phyloP scores from a whole-genome alignment of 2,329 filamentous ascomycete species.

The Coleophoma cylindrospora region DNA sequence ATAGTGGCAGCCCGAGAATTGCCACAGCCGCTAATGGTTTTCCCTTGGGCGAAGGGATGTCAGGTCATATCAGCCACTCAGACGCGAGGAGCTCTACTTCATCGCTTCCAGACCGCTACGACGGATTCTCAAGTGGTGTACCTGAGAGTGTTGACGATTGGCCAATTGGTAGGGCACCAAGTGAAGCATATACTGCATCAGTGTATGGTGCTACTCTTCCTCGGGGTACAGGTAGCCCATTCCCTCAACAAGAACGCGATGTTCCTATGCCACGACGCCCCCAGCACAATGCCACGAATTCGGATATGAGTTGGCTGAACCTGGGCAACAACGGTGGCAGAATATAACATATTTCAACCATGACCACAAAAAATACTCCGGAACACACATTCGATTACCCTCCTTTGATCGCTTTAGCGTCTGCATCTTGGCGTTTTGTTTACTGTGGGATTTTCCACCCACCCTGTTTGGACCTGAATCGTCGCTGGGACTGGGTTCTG shows the following conservation, averaged over 20 bases:
- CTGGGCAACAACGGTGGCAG: constrained; percentile 38
- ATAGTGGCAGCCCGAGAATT: constrained; percentile 65
- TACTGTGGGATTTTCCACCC: not conserved
- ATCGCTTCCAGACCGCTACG: constrained; percentile 23
- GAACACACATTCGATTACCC: not conserved
- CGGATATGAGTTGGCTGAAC: constrained; percentile 80
- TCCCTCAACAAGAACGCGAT: constrained; percentile 10
- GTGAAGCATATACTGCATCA: constrained; percentile 45
- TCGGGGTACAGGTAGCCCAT: constrained; percentile 21
- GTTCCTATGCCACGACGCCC: constrained; percentile 9
- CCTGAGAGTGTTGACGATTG: constrained; percentile 54
- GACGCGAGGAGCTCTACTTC: constrained; percentile 32
- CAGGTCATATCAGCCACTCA: constrained; percentile 56
- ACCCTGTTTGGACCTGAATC: not conserved
- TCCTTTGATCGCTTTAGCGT: constrained; percentile 1
- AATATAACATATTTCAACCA: constrained; percentile 12
- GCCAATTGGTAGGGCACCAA: constrained; percentile 43
- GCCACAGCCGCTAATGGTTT: constrained; percentile 43
- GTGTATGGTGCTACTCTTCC: constrained; percentile 38
- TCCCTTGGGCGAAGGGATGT: constrained; percentile 50
- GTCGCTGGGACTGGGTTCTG: not conserved
- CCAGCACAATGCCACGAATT: constrained; percentile 26
- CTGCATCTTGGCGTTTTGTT: not conserved
- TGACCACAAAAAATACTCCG: constrained; percentile 3
- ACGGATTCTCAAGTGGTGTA: constrained; percentile 59